Base-by-base conservation (phyloP, 2,329 filamentous ascomycete species). In the Trichophyton verrucosum region DNA sequence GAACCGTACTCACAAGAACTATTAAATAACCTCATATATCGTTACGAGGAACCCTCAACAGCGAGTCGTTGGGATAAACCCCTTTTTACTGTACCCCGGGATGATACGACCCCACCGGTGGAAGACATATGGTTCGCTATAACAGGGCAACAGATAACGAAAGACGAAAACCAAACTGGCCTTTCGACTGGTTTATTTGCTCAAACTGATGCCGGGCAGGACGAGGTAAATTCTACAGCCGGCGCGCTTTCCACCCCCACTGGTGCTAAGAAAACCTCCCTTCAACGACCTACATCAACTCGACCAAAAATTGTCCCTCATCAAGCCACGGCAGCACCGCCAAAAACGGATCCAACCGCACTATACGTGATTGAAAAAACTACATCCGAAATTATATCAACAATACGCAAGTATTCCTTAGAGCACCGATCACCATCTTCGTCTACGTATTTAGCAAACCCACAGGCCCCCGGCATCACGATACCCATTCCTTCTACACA, bases 31-130 rank as follows among this genome's bases (percentile, higher is more conserved):
- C 78, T 86, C 49, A 78, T 85, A 65, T 86, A 84, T 72, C 78
- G 84, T 62, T 86, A 85, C 68, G 84, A 86, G 73, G 84, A 86
- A 72, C 83, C 83, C n/a, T 84, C 82, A 67, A 82, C 81, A 42
- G 82, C 85, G 77, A 82, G 77, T 56, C 77, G 83, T 58, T 86
- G 83, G 83, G 83, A 86, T 69, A 82, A 82, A 56, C 83, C 84
- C 0, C 77, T 86, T 20, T 86, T 86, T 74, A 84, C 81, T 8
- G 79, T 86, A 1, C 78, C 81, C 4, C 80, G 78, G 66, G 76
- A 78, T 61, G 83, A 86, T 67, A 68, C 76, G 5, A 74, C 76
- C 15, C 81, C 82, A 5, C 82, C 82, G 9, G 77, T 76, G 62
- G 78, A 81, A 49, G 78, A 81, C 47, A 86, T 86, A 65, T 86